Percentiles rank a stretch among this genome's conserved stretches.
Evolutionary conservation across 495 filamentous ascomycete species (phyloP).

Genomic region (Aspergillus hancockii): DNA sequence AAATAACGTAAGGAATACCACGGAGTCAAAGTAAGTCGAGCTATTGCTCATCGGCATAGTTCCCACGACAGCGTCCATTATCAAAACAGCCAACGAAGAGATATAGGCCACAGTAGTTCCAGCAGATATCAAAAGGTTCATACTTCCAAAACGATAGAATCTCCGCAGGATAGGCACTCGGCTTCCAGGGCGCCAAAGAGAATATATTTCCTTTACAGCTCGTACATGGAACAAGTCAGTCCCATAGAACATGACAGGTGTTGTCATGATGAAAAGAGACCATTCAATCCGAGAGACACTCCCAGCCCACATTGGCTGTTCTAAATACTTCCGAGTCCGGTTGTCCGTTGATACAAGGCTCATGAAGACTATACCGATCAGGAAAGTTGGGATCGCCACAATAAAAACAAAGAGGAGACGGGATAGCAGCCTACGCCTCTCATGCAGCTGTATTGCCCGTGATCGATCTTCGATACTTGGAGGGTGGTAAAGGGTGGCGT

Average conservation of each 20-base stretch:
- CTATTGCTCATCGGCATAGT: slow-evolving; percentile 41
- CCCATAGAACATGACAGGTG: slow-evolving; percentile 86
- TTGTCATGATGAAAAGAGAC: slow-evolving; percentile 81
- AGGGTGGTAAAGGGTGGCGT: slow-evolving; percentile 70
- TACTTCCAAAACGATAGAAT: slow-evolving; percentile 92
- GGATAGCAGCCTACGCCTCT: slow-evolving; percentile 59
- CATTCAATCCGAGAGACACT: slow-evolving; percentile 77
- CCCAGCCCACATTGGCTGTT: slow-evolving; percentile 67
- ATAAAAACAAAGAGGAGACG: slow-evolving; percentile 72
- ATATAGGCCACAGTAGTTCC: slow-evolving; percentile 90
- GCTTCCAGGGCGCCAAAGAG: slow-evolving; percentile 81
- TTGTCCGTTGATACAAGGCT: slow-evolving; percentile 66
- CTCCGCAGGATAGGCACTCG: slow-evolving; percentile 70
- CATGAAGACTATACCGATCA: slow-evolving; percentile 93
- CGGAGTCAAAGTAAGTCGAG: slow-evolving; percentile 88
- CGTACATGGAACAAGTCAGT: slow-evolving; percentile 84
- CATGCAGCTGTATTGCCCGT: slow-evolving; percentile 64
- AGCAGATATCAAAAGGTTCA: slow-evolving; percentile 90
- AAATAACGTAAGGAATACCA: slow-evolving; percentile 91
- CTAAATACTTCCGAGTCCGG: slow-evolving; percentile 59
- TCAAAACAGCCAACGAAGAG: slow-evolving; percentile 76
- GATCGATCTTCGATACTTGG: slow-evolving; percentile 86
- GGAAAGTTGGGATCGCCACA: slow-evolving; percentile 80
- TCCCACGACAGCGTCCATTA: slow-evolving; percentile 59
- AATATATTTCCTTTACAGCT: slow-evolving; percentile 74